Conservation (phyloP, 1,139 yeast species). For the Chernovozyma aurita region DNA sequence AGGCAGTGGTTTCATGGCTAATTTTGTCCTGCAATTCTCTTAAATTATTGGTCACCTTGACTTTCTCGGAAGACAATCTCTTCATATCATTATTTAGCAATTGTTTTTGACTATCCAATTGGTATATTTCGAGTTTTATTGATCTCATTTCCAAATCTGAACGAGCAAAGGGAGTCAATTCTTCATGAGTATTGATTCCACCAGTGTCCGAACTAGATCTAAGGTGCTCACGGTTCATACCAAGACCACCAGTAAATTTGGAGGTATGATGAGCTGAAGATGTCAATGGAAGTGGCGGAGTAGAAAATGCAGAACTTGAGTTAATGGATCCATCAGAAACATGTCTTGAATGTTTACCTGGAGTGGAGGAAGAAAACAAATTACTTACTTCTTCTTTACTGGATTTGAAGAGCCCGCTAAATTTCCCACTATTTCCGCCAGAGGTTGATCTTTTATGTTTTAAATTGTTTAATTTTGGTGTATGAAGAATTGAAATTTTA, state of each 20-base stretch:
- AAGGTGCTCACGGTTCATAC: constrained; percentile 20
- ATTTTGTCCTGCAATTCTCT: constrained; percentile 20
- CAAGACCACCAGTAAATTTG: constrained; percentile 3
- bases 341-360: constrained; percentile 35
- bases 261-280: constrained; percentile 14
- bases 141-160: constrained; percentile 31
- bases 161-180: constrained; percentile 5
- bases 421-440: constrained; percentile 32
- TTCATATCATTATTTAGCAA: constrained; percentile 26
- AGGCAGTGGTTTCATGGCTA: constrained; percentile 19
- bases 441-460: constrained; percentile 42
- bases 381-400: constrained; percentile 12
- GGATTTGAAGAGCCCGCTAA: constrained; percentile 29
- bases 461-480: constrained; percentile 27
- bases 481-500: constrained; percentile 26
- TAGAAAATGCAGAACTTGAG: constrained; percentile 33
- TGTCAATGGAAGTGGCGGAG: constrained; percentile 41
- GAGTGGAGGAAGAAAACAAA: constrained; percentile 10
- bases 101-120: constrained; percentile 28
- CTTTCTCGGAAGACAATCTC: constrained; percentile 26
- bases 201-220: constrained; percentile 39
- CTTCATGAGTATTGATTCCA: constrained; percentile 2
- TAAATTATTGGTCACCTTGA: constrained; percentile 23
- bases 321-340: constrained; percentile 37
- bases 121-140: constrained; percentile 39